A percentile compares a stretch with the other conserved stretches of the same genome.
These are phyloP conservation scores for Exidia glandulosa DNA, from an alignment of 768 basidiomycete genomes.

Conservation along the genomic window DNA sequence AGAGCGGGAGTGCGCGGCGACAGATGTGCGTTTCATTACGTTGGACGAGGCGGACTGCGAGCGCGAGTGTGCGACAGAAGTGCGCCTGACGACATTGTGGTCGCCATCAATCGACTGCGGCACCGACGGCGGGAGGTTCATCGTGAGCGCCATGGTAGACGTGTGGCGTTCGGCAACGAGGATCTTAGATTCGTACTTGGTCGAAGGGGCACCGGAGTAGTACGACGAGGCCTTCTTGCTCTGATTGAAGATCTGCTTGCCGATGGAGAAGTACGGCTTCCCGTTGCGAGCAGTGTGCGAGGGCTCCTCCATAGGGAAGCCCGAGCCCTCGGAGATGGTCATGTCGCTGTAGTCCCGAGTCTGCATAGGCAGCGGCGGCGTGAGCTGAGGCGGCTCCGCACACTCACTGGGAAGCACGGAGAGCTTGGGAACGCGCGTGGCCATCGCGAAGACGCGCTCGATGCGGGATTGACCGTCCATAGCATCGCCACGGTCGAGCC, in stretches of 20 bases:
- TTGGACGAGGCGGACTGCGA: not conserved
- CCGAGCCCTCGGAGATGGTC: not conserved
- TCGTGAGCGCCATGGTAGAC: slow-evolving; percentile 55
- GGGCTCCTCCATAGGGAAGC: slow-evolving; percentile 26
- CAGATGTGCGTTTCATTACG: not conserved
- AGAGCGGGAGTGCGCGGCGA: slow-evolving; percentile 40
- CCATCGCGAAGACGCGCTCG: slow-evolving; percentile 50
- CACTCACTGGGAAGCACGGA: slow-evolving; percentile 44
- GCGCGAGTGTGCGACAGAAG: not conserved
- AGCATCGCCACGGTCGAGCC: slow-evolving; percentile 64
- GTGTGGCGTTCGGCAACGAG: slow-evolving; percentile 69
- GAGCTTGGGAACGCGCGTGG: slow-evolving; percentile 52
- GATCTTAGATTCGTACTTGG: slow-evolving; percentile 42
- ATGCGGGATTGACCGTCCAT: slow-evolving; percentile 53
- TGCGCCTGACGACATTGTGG: not conserved
- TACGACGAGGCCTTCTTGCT: slow-evolving; percentile 50
- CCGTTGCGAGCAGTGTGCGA: slow-evolving; percentile 49
- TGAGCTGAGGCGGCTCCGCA: slow-evolving; percentile 29
- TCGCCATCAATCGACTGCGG: slow-evolving; percentile 17
- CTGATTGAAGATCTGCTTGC: slow-evolving; percentile 25
- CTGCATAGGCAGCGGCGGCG: slow-evolving; percentile 54
- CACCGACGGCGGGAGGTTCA: slow-evolving; percentile 42
- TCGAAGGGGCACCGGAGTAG: slow-evolving; percentile 36
- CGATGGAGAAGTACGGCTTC: slow-evolving; percentile 14
- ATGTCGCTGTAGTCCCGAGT: not conserved